Evolutionary conservation across 2,329 filamentous ascomycete genomes (phyloP).

Genomic region (Claviceps purpurea): DNA sequence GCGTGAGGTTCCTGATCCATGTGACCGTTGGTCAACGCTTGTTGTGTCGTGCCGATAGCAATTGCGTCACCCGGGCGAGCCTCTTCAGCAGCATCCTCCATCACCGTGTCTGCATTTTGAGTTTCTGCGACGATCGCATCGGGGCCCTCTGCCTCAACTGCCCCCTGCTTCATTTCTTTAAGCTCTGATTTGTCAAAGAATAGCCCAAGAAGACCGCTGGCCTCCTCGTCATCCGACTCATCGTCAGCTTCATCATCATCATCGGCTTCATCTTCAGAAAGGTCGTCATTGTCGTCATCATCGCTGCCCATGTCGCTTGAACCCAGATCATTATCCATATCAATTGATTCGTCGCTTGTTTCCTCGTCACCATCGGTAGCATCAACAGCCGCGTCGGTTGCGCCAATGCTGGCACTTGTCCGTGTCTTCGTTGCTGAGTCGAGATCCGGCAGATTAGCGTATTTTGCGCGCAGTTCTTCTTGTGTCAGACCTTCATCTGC

Average conservation of each 20-base stretch:
- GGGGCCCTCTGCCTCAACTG: slow-evolving; percentile 9
- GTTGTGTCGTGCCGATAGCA: background rate
- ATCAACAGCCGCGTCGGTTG: slow-evolving; percentile 13
- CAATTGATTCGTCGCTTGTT: slow-evolving; percentile 50
- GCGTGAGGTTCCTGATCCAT: background rate
- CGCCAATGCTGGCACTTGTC: slow-evolving; percentile 10
- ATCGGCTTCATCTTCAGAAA: slow-evolving; percentile 25
- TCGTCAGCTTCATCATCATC: slow-evolving; percentile 33
- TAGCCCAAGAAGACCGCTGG: slow-evolving; percentile 38
- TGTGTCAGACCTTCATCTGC: slow-evolving; percentile 55
- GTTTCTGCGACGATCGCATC: slow-evolving; percentile 7
- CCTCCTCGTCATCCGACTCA: slow-evolving; percentile 27
- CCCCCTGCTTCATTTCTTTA: slow-evolving; percentile 34
- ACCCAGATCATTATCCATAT: slow-evolving; percentile 55
- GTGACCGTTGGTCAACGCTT: background rate
- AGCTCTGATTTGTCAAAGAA: slow-evolving; percentile 47
- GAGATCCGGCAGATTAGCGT: slow-evolving; percentile 46
- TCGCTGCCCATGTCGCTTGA: slow-evolving; percentile 38
- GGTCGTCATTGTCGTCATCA: slow-evolving; percentile 21
- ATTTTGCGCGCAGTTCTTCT: slow-evolving; percentile 56
- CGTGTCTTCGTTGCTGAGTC: slow-evolving; percentile 12
- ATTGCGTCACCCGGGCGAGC: background rate
- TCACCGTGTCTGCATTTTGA: slow-evolving; percentile 11
- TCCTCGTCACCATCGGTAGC: slow-evolving; percentile 25
- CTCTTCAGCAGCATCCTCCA: slow-evolving; percentile 1